These are phyloP conservation scores for Pochonia chlamydosporia DNA, from an alignment of 2,329 filamentous ascomycete genomes.

Conservation along the genomic window DNA sequence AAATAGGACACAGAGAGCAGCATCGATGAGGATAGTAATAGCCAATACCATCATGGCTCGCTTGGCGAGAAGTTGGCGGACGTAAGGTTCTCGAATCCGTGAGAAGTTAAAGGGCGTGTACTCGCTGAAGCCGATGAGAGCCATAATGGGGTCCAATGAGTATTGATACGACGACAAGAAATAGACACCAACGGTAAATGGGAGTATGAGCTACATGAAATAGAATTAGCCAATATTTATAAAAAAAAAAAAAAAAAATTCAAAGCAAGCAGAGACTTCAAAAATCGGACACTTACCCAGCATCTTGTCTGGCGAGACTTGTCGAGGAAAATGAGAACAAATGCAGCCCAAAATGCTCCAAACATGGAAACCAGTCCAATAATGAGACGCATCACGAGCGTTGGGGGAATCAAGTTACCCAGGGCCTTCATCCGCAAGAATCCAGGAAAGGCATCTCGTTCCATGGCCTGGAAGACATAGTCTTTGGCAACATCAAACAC, in stretches of 20 bases:
- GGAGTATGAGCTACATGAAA: conserved; percentile 62
- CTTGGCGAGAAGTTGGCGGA: conserved; percentile 77
- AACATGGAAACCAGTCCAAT: conserved; percentile 79
- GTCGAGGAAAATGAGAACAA: conserved; percentile 87
- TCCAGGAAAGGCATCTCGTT: conserved; percentile 95
- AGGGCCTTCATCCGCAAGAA: conserved; percentile 93
- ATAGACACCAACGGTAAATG: conserved; percentile 89
- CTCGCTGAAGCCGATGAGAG: conserved; percentile 84
- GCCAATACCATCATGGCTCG: conserved; percentile 75
- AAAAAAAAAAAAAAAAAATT: not conserved
- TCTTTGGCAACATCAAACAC: conserved; percentile 97
- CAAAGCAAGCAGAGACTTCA: too few species aligned
- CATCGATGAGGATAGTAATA: conserved; percentile 70
- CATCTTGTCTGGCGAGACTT: conserved; percentile 66
- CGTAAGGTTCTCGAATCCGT: conserved; percentile 82
- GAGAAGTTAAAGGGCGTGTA: conserved; percentile 94
- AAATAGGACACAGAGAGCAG: conserved; percentile 82
- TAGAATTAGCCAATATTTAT: conserved; percentile 12
- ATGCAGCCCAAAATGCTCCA: conserved; percentile 88
- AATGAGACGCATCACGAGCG: conserved; percentile 78
- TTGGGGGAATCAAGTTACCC: conserved; percentile 90
- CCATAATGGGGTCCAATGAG: conserved; percentile 86
- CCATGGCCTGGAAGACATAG: conserved; percentile 99
- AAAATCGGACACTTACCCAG: conserved; percentile 88
- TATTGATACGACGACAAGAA: conserved; percentile 89